These are phyloP conservation scores for Geranium brycei DNA, from an alignment of 345 rosid genomes.

Conservation along the genomic window DNA sequence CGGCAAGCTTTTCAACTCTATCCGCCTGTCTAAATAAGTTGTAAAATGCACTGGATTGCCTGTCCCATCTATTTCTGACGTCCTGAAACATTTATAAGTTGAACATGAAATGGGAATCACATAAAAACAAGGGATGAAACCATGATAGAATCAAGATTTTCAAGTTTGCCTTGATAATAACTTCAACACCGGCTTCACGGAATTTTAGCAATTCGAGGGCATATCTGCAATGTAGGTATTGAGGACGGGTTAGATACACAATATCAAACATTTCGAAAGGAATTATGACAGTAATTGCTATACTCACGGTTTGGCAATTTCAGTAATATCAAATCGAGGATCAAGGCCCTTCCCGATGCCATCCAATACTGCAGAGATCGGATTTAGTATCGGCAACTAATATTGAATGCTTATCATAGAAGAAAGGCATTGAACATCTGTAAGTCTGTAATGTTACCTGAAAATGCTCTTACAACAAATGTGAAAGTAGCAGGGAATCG, in stretches of 20 bases:
- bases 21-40: conserved; percentile 95
- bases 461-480: conserved; percentile 96
- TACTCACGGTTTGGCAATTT: conserved; percentile 94
- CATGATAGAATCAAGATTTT: conserved; percentile 10
- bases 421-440: conserved; percentile 5
- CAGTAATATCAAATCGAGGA: conserved; percentile 92
- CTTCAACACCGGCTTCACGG: conserved; percentile 95
- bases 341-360: conserved; percentile 99
- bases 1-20: conserved; percentile 86
- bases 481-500: conserved; percentile 98
- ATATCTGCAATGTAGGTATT: conserved; percentile 39
- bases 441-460: conserved; percentile 36
- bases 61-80: conserved; percentile 81
- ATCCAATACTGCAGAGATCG: conserved; percentile 54
- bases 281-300: conserved; percentile 5
- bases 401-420: conserved; percentile 7
- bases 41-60: conserved; percentile 83
- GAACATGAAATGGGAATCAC: not conserved
- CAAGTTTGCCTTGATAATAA: conserved; percentile 55
- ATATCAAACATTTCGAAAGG: not conserved
- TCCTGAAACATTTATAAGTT: conserved; percentile 40
- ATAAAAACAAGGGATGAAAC: conserved; percentile 1
- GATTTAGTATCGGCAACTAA: conserved; percentile 5
- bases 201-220: conserved; percentile 84
- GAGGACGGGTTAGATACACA: conserved; percentile 12